A percentile compares a stretch with the other conserved stretches of the same genome.
Conservation (phyloP, 1,284 basidiomycete species). For the Volvariella surrecta region DNA sequence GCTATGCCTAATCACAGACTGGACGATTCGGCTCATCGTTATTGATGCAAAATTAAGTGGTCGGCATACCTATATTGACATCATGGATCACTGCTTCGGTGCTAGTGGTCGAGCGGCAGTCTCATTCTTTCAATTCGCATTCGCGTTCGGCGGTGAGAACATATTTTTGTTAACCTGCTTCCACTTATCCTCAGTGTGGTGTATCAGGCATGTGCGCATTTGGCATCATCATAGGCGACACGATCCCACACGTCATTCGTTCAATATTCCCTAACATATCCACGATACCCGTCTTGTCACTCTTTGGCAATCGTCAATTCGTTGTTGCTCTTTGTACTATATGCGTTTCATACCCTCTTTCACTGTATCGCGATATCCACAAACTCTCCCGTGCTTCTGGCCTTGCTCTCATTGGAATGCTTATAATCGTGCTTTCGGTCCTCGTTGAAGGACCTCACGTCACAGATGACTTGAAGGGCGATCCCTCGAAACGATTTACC, state of each 20-base stretch:
- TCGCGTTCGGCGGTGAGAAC: slow-evolving; percentile 83
- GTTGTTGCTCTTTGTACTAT: slow-evolving; percentile 82
- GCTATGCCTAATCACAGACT: slow-evolving; percentile 86
- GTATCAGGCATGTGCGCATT: slow-evolving; percentile 89
- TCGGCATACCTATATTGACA: slow-evolving; percentile 88
- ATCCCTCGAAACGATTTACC: slow-evolving; percentile 61
- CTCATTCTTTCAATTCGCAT: slow-evolving; percentile 96
- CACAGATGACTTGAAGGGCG: slow-evolving; percentile 73
- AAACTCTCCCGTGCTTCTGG: slow-evolving; percentile 91
- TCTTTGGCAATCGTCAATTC: slow-evolving; percentile 84
- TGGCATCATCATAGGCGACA: slow-evolving; percentile 93
- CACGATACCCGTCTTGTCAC: slow-evolving; percentile 59
- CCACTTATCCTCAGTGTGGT: neutral
- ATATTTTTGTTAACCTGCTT: slow-evolving; percentile 5
- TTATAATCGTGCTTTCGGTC: slow-evolving; percentile 87
- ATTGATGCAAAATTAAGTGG: slow-evolving; percentile 95
- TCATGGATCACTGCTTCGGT: slow-evolving; percentile 95
- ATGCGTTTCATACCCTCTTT: slow-evolving; percentile 89
- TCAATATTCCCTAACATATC: slow-evolving; percentile 77
- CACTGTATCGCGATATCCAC: slow-evolving; percentile 94
- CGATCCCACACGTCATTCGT: slow-evolving; percentile 90
- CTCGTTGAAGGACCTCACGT: slow-evolving; percentile 81
- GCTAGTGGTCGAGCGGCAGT: slow-evolving; percentile 82
- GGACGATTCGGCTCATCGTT: slow-evolving; percentile 96
- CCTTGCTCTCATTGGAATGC: slow-evolving; percentile 87